Evolutionary conservation across 495 filamentous ascomycete species (phyloP).

Genomic region (Aspergillus asperescens): DNA sequence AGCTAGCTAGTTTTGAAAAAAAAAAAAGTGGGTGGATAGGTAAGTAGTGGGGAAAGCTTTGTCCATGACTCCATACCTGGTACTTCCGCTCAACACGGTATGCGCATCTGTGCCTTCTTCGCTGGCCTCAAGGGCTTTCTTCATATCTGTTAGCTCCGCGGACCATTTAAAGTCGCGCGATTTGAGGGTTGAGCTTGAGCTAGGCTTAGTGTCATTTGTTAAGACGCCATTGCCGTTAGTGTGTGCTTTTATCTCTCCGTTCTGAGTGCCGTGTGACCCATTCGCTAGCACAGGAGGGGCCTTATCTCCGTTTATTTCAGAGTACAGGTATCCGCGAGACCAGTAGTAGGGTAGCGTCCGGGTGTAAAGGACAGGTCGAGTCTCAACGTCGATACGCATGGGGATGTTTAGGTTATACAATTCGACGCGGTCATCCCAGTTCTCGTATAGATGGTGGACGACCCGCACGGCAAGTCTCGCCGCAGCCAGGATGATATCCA

Average conservation of each 20-base stretch:
- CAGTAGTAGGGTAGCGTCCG: constrained; percentile 82
- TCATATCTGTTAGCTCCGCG: constrained; percentile 44
- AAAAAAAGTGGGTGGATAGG: too few species aligned
- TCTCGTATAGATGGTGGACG: constrained; percentile 62
- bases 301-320: constrained; percentile 42
- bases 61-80: constrained; percentile 36
- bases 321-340: constrained; percentile 72
- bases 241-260: neutral
- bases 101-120: constrained; percentile 88
- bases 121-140: constrained; percentile 39
- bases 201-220: neutral
- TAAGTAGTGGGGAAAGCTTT: too few species aligned
- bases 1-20: too few species aligned
- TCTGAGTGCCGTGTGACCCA: neutral
- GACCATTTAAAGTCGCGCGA: constrained; percentile 41
- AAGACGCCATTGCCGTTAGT: constrained; percentile 3
- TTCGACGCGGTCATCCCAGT: constrained; percentile 76
- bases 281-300: constrained; percentile 9
- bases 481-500: constrained; percentile 62
- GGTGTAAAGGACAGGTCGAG: constrained; percentile 65
- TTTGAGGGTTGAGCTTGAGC: constrained; percentile 10
- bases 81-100: constrained; percentile 72
- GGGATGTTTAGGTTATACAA: constrained; percentile 88
- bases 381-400: constrained; percentile 54
- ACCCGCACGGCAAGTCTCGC: constrained; percentile 62